A percentile compares a stretch with the other conserved stretches of the same genome.
phyloP scores from a whole-genome alignment of 257 asterid species.

The Solanum medicagineum region DNA sequence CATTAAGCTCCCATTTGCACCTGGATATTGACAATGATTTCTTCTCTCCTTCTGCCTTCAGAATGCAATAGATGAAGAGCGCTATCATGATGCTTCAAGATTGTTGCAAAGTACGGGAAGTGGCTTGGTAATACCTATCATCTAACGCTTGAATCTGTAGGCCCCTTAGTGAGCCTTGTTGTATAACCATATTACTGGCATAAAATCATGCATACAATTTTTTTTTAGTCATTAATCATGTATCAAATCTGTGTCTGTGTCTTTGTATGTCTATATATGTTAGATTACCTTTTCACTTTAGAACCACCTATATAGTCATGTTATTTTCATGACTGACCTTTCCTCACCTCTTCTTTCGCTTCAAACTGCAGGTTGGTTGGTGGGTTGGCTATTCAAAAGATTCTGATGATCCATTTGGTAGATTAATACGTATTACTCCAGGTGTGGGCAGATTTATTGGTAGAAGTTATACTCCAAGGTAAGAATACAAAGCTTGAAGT shows the following conservation, averaged over 20 bases:
- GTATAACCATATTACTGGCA: neutral
- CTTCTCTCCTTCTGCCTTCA: conserved; percentile 9
- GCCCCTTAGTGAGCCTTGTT: neutral
- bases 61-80: conserved; percentile 75
- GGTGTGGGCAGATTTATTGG: conserved; percentile 85
- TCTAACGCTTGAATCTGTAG: neutral
- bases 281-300: neutral
- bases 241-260: neutral
- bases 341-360: neutral
- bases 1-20: neutral
- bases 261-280: neutral
- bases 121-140: conserved; percentile 60
- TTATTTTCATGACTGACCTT: neutral
- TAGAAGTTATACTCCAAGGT: conserved; percentile 90
- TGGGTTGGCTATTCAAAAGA: conserved; percentile 95
- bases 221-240: neutral
- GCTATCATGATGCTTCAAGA: conserved; percentile 88
- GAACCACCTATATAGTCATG: neutral
- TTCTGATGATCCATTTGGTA: conserved; percentile 88
- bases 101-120: conserved; percentile 74
- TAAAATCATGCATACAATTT: neutral
- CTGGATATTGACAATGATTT: conserved; percentile 1
- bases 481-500: neutral
- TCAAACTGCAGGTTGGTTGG: conserved; percentile 78
- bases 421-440: conserved; percentile 68